Base-by-base conservation (phyloP, 2,329 filamentous ascomycete genomes). In the Pestalotiopsis sp. region DNA sequence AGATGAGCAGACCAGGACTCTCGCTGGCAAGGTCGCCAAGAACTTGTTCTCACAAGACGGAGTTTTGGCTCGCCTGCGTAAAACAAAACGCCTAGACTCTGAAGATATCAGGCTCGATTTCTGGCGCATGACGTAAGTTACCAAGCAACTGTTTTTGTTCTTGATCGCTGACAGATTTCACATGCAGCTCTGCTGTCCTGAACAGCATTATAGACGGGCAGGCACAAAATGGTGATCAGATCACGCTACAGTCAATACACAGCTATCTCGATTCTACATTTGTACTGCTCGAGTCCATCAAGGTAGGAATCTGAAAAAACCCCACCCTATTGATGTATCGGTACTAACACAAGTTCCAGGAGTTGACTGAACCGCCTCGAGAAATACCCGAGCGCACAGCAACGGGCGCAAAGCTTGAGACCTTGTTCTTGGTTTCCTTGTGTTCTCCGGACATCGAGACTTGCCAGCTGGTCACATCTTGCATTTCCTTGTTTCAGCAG, bases 401-500 rank as follows among this genome's bases (percentile, higher is more conserved):
- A 17, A 84, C 87, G 14, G 84, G 83, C 4, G 85, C 83, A 6
- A 89, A 85, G 72, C 81, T 90, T 4, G 90, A 92, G 78, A 90
- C 89, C 0, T 82, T 89, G 1, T 84, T 92, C 56, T 79, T 92
- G 4, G 85, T 91, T 11, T 87, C 88, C 1, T 82, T 92, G 7
- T 92, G 90, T 74, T 91, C 90, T 17, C 84, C 89, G 6, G 88
- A 91, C 69, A 86, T 92, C 45, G 88, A 91, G 61, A 88, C 85
- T 7, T 92, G 90, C 73, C 89, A 90, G 72, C 80, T 89, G 14
- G 89, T 91, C 9, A 91, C 89, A 1, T 85, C 84, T 14, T 90
- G 88, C 73, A 88, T 92, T 66, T 84, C 84, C 4, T 79, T 90
- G 1, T 88, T 90, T 70, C 84, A 90, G n/a, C 86, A 91, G 66